Conservation (phyloP, 768 basidiomycete genomes). For the Rhodotorula babjevae region DNA sequence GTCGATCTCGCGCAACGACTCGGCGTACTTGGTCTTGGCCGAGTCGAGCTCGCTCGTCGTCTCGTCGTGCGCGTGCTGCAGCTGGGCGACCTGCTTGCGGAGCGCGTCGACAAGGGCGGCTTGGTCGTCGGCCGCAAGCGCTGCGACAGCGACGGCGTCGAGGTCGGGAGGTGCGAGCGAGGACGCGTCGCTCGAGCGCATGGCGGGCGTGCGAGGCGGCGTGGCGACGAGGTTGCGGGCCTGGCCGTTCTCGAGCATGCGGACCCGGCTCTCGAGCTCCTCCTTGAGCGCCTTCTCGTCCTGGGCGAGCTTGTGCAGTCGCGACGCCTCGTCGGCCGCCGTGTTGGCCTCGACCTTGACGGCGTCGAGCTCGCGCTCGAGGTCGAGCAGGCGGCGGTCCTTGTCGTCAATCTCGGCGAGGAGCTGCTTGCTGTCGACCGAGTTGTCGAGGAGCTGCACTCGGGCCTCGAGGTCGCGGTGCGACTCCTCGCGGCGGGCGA, state of each 20-base stretch:
- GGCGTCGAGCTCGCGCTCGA: constrained; percentile 72
- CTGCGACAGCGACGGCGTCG: neutral
- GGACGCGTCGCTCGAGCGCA: constrained; percentile 37
- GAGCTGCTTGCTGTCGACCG: constrained; percentile 63
- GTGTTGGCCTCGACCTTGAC: constrained; percentile 70
- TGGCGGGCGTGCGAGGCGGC: constrained; percentile 18
- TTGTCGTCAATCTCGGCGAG: constrained; percentile 72
- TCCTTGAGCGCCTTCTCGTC: constrained; percentile 54
- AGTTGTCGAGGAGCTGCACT: constrained; percentile 60
- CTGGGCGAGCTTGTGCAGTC: constrained; percentile 62
- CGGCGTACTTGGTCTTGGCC: constrained; percentile 75
- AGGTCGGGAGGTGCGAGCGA: constrained; percentile 44
- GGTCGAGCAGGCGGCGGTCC: constrained; percentile 66
- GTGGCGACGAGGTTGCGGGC: neutral
- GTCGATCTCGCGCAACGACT: constrained; percentile 85
- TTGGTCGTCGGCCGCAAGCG: constrained; percentile 42
- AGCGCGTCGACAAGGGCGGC: constrained; percentile 43
- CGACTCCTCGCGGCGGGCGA: constrained; percentile 67
- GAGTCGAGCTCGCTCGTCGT: constrained; percentile 73
- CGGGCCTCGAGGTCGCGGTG: constrained; percentile 66
- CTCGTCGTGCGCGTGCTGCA: constrained; percentile 77
- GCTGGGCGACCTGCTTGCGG: constrained; percentile 61
- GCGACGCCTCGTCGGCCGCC: constrained; percentile 61
- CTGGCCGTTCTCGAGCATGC: constrained; percentile 33
- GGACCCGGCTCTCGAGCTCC: constrained; percentile 57